phyloP scores from a whole-genome alignment of 768 basidiomycete genomes.

The Phlebiopsis gigantea region DNA sequence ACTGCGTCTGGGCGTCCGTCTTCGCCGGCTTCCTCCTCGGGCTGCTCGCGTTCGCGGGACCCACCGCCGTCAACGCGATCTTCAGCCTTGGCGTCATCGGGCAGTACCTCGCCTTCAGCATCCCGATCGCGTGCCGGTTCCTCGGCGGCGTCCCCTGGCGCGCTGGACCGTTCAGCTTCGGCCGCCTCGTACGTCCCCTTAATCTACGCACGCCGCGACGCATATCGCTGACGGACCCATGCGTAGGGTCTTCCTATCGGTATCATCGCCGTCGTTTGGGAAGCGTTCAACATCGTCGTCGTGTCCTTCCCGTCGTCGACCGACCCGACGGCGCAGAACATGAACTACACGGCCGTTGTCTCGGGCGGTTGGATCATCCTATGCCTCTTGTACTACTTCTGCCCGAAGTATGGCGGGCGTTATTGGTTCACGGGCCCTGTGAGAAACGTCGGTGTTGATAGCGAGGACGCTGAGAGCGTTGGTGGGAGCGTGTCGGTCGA shows the following conservation, averaged over 20 bases:
- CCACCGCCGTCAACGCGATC: constrained; percentile 36
- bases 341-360: constrained; percentile 39
- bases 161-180: constrained; percentile 34
- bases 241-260: constrained; percentile 28
- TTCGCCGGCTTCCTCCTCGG: constrained; percentile 38
- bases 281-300: constrained; percentile 31
- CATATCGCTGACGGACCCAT: neutral
- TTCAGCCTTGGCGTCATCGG: constrained; percentile 25
- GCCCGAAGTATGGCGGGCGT: constrained; percentile 25
- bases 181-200: constrained; percentile 20
- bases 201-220: neutral
- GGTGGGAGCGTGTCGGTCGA: neutral
- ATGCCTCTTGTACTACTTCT: constrained; percentile 32
- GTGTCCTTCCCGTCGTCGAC: constrained; percentile 31
- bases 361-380: constrained; percentile 29
- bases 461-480: neutral
- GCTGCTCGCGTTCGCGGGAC: constrained; percentile 49
- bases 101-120: constrained; percentile 26
- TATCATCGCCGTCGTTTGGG: constrained; percentile 30
- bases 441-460: constrained; percentile 10
- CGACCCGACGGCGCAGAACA: constrained; percentile 25
- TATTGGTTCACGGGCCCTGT: constrained; percentile 26
- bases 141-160: constrained; percentile 20
- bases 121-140: constrained; percentile 32
- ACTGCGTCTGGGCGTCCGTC: constrained; percentile 52